Conservation (phyloP, 345 rosid genomes). For the Reutealis trisperma region DNA sequence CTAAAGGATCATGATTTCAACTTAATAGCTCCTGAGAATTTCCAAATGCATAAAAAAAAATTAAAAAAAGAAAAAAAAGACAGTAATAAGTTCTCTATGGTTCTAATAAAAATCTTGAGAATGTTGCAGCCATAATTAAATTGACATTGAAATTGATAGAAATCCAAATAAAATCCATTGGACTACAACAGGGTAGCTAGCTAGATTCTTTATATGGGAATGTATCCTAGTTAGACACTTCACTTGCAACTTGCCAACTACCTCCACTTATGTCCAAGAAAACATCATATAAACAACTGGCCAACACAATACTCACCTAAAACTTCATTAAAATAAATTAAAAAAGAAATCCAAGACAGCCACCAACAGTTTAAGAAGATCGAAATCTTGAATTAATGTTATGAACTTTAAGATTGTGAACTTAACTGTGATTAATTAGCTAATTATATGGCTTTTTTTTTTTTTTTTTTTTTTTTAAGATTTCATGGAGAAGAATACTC, state of each 20-base stretch:
- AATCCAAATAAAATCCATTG: neutral
- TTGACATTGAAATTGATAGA: neutral
- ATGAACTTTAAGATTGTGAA: neutral
- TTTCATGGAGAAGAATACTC: too few relatives aligned
- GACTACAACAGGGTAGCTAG: neutral
- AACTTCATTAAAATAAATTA: neutral
- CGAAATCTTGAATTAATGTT: neutral
- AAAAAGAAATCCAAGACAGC: neutral
- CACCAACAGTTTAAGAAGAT: neutral
- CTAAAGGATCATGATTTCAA: too few relatives aligned
- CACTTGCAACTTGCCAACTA: conserved; percentile 11
- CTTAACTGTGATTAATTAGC: too few relatives aligned
- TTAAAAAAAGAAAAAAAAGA: too few relatives aligned
- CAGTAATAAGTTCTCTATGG: too few relatives aligned
- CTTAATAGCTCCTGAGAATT: too few relatives aligned
- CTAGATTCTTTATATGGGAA: conserved; percentile 1
- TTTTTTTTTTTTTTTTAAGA: too few relatives aligned
- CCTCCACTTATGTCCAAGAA: neutral
- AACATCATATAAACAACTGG: neutral
- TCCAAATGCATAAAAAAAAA: too few relatives aligned
- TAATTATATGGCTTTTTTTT: too few relatives aligned
- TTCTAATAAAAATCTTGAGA: too few relatives aligned
- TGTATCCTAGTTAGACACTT: conserved; percentile 8
- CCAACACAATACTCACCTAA: conserved; percentile 6
- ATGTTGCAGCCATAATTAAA: too few relatives aligned